Base-by-base conservation (phyloP, 495 filamentous ascomycete genomes). In the Penicillium crystallinum region DNA sequence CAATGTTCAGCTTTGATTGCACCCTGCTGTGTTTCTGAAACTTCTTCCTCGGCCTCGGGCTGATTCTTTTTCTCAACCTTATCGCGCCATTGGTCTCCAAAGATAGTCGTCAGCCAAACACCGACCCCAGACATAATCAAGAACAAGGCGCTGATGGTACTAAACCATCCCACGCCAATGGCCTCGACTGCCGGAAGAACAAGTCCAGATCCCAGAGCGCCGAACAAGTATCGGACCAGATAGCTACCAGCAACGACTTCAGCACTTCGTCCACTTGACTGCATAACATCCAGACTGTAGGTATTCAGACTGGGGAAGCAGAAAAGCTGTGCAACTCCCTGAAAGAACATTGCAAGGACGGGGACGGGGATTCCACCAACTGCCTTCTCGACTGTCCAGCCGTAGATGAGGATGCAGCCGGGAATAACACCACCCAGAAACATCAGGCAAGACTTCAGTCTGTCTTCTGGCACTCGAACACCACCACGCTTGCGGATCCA, bases 221-320 rank as follows among this genome's bases (percentile, higher is more conserved):
- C 86, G 60, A 88, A 83, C 6, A 86, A 60, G 62, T 89, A 89
- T 10, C 85, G 75, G 29, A 85, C 71, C 65, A 87, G 80, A 61
- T 87, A 90, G 62, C 88, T 89, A 0, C 84, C 86, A 0, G 86
- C 84, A 49, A 88, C 79, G 6, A 90, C 84, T 61, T 88, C 85
- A 0, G 82, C 78, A 38, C 80, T 80, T 17, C 78, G 67, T 4
- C 72, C 72, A 12, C 56, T 66, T 3, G 71, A 66, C 37, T 81
- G 83, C 85, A 88, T 87, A 11, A 89, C 85, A 60, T 90, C 86
- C 4, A 89, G 69, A 56, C 84, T 89, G 62, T 89, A 89, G 0
- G 86, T 89, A 63, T 89, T 89, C 22, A 89, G 59, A 46, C 75
- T 78, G 9, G 86, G 85, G 60, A 88, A 89, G 68, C 80, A 86